These are phyloP conservation scores for Herpetospermum pedunculosum DNA, from an alignment of 306 rosid genomes.

Conservation along the genomic window DNA sequence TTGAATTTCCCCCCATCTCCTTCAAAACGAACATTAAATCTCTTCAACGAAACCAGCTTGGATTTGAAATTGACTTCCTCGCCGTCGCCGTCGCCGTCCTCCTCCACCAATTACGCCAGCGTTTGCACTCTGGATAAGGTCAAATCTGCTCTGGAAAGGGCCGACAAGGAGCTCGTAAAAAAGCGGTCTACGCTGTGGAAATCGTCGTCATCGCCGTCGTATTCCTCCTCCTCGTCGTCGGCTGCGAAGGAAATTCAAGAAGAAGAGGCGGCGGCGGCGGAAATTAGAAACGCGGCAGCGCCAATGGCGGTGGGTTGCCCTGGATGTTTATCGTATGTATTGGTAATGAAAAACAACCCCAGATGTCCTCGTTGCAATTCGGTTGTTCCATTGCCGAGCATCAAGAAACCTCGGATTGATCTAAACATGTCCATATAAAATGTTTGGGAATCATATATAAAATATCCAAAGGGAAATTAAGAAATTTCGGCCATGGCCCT, in stretches of 20 bases:
- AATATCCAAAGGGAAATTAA: not conserved
- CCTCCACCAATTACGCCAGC: constrained; percentile 54
- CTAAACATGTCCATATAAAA: constrained; percentile 52
- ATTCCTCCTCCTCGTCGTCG: constrained; percentile 36
- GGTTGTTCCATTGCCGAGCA: constrained; percentile 42
- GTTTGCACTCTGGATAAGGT: constrained; percentile 94
- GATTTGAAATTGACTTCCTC: constrained; percentile 45
- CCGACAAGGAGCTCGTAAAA: constrained; percentile 71
- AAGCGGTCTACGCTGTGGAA: constrained; percentile 45
- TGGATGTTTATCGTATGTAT: constrained; percentile 75
- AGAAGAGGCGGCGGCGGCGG: constrained; percentile 44
- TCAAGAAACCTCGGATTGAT: constrained; percentile 86
- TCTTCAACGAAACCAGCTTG: constrained; percentile 55
- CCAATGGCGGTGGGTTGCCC: constrained; percentile 95
- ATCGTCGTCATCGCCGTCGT: constrained; percentile 46
- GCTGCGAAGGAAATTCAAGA: constrained; percentile 52
- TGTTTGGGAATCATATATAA: not conserved
- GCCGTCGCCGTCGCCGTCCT: constrained; percentile 26
- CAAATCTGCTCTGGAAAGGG: constrained; percentile 82
- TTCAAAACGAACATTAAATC: constrained; percentile 41
- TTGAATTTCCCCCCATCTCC: constrained; percentile 58
- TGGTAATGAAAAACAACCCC: constrained; percentile 79
- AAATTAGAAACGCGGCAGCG: constrained; percentile 26
- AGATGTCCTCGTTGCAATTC: constrained; percentile 85
- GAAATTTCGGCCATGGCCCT: not conserved